Percentiles rank a stretch among this genome's conserved stretches.
These are phyloP conservation scores for Mycosphaerelloides madeirae DNA, from an alignment of 2,329 filamentous ascomycete genomes.

Conservation along the genomic window DNA sequence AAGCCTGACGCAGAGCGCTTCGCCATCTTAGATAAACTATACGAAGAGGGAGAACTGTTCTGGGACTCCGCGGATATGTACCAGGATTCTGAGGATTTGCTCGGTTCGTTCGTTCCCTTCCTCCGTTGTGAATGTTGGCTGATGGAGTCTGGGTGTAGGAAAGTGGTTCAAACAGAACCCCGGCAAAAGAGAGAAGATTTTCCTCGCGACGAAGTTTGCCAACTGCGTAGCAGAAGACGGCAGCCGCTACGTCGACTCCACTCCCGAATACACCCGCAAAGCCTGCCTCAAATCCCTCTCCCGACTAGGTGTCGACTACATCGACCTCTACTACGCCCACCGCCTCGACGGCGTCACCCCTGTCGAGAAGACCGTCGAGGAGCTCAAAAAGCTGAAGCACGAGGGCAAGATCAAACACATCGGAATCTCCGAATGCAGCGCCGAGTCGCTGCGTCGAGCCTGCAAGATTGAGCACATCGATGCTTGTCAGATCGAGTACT, in stretches of 20 bases:
- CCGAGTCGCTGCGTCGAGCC: constrained; percentile 49
- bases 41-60: constrained; percentile 47
- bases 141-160: constrained; percentile 10
- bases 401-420: constrained; percentile 56
- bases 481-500: constrained; percentile 50
- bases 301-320: constrained; percentile 36
- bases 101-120: constrained; percentile 28
- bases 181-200: constrained; percentile 45
- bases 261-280: constrained; percentile 38
- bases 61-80: constrained; percentile 47
- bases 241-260: constrained; percentile 33
- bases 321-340: constrained; percentile 44
- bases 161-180: constrained; percentile 41
- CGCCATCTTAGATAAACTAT: constrained; percentile 48
- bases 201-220: constrained; percentile 53
- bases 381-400: constrained; percentile 45
- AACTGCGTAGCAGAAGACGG: constrained; percentile 36
- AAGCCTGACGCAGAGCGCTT: constrained; percentile 50
- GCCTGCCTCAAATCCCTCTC: constrained; percentile 38
- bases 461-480: constrained; percentile 47
- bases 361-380: constrained; percentile 47
- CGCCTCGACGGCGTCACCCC: constrained; percentile 42
- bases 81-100: constrained; percentile 41
- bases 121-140: background rate
- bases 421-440: constrained; percentile 51